phyloP scores from a whole-genome alignment of 2,329 filamentous ascomycete genomes.

The Rutstroemia sp. region DNA sequence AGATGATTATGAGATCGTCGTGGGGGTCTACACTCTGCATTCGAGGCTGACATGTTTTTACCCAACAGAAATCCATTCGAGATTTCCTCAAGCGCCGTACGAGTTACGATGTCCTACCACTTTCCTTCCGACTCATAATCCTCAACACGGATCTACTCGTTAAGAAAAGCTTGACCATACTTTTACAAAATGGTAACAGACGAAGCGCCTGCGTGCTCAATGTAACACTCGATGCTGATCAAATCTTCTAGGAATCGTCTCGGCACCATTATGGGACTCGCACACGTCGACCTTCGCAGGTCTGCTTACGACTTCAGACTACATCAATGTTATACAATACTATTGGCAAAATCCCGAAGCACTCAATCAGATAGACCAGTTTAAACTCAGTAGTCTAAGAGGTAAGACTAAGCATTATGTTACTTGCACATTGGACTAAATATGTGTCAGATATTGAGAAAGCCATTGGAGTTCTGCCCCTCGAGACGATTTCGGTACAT shows the following conservation, averaged over 20 bases:
- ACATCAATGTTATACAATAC: conserved; percentile 98
- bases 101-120: conserved; percentile 93
- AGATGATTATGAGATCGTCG: conserved; percentile 3
- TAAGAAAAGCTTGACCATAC: conserved; percentile 92
- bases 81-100: conserved; percentile 94
- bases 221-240: neutral
- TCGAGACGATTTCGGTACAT: conserved; percentile 94
- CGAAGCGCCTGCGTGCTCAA: neutral
- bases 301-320: conserved; percentile 90
- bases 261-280: conserved; percentile 94
- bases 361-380: conserved; percentile 84
- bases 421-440: conserved; percentile 13
- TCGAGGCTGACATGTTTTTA: conserved; percentile 24
- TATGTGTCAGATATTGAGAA: conserved; percentile 74
- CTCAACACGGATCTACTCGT: conserved; percentile 93
- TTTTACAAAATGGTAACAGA: conserved; percentile 80
- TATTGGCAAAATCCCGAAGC: conserved; percentile 96
- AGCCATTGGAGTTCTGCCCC: conserved; percentile 80
- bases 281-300: conserved; percentile 88
- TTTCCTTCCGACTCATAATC: conserved; percentile 92
- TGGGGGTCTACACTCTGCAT: conserved; percentile 2
- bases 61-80: conserved; percentile 70
- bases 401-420: conserved; percentile 42
- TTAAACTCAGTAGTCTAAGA: conserved; percentile 83
- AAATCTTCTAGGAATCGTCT: conserved; percentile 71